Conservation (phyloP, 345 rosid genomes). For the Brassica napus region Da-Ae NC_063445.1:4111501-4112000, state of each 20-base stretch:
- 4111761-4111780: constrained; percentile 36
- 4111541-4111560: constrained; percentile 49
- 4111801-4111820: constrained; percentile 19
- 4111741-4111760: constrained; percentile 31
- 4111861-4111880: constrained; percentile 2
- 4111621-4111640: constrained; percentile 11
- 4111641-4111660: constrained; percentile 8
- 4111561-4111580: constrained; percentile 38
- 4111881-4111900: constrained; percentile 23
- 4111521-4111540: constrained; percentile 49
- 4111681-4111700: constrained; percentile 35
- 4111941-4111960: constrained; percentile 26
- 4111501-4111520: constrained; percentile 52
- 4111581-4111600: constrained; percentile 27
- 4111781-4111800: constrained; percentile 27
- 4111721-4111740: constrained; percentile 15
- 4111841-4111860: background rate
- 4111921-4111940: constrained; percentile 31
- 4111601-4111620: constrained; percentile 35
- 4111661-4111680: background rate
- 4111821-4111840: background rate
- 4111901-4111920: constrained; percentile 29
- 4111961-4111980: background rate
- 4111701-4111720: background rate
- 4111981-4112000: constrained; percentile 24